These are phyloP conservation scores for Colletotrichum echinochloae DNA, from an alignment of 2,329 filamentous ascomycete genomes.

Conservation along the genomic window DNA sequence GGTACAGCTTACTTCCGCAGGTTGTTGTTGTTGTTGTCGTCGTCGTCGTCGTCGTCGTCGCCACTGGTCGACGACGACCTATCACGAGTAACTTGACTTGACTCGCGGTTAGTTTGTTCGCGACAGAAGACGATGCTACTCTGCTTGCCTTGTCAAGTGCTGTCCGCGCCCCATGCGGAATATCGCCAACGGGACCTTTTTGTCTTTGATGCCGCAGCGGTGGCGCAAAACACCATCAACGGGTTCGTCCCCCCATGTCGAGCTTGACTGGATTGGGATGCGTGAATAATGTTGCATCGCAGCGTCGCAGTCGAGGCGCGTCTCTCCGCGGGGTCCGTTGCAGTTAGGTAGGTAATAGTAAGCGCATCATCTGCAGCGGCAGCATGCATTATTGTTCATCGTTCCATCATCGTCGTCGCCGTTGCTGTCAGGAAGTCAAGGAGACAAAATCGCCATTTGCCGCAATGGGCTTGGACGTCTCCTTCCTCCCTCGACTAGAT, in stretches of 20 bases:
- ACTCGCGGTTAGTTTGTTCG: not conserved
- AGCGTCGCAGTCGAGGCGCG: not conserved
- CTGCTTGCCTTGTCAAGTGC: not conserved
- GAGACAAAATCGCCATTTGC: no score
- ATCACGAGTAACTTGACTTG: no score
- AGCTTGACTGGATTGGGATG: conserved; percentile 12
- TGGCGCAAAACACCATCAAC: not conserved
- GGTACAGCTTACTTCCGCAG: not conserved
- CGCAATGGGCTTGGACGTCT: not conserved
- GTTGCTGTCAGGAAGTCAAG: not conserved
- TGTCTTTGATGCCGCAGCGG: not conserved
- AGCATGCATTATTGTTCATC: not conserved
- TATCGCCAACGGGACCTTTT: not conserved
- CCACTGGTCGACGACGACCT: not conserved
- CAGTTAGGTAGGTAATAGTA: no score
- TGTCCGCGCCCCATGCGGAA: not conserved
- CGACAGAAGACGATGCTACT: not conserved
- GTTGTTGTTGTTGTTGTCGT: not conserved
- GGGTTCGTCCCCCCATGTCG: not conserved
- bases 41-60: not conserved
- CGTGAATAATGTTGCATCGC: conserved; percentile 14
- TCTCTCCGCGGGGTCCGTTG: conserved; percentile 1
- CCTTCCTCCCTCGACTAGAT: not conserved
- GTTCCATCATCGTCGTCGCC: not conserved
- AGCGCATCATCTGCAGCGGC: not conserved